Conservation (phyloP, 23 red algal species). For the Chondrus crispus region DNA sequence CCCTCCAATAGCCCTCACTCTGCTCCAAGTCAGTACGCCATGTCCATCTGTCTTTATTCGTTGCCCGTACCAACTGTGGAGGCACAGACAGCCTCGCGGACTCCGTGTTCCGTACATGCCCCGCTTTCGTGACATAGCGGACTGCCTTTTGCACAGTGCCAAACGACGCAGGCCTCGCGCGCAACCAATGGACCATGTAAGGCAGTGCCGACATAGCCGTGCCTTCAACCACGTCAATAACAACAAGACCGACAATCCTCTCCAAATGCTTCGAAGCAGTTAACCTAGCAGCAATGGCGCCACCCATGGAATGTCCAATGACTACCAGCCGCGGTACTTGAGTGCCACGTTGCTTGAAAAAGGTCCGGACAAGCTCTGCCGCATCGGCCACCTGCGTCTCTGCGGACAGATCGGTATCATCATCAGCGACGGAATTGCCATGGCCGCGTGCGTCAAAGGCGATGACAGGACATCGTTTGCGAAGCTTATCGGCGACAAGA, state of each 20-base stretch:
- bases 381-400: slow-evolving; percentile 81
- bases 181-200: slow-evolving; percentile 78
- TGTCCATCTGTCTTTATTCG: slow-evolving; percentile 16
- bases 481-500: slow-evolving; percentile 8
- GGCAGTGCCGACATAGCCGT: slow-evolving; percentile 84
- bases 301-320: slow-evolving; percentile 97
- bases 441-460: slow-evolving; percentile 97
- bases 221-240: slow-evolving; percentile 97
- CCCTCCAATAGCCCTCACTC: slow-evolving; percentile 75
- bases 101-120: slow-evolving; percentile 59
- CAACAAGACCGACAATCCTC: slow-evolving; percentile 64
- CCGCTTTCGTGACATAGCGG: slow-evolving; percentile 64
- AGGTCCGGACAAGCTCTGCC: slow-evolving; percentile 24
- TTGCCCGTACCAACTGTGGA: slow-evolving; percentile 27
- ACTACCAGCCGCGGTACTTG: slow-evolving; percentile 55
- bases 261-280: slow-evolving; percentile 26
- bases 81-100: slow-evolving; percentile 78
- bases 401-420: slow-evolving; percentile 78
- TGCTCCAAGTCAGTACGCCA: slow-evolving; percentile 72
- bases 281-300: slow-evolving; percentile 81
- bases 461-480: slow-evolving; percentile 18
- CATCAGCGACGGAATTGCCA: slow-evolving; percentile 55
- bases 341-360: slow-evolving; percentile 19
- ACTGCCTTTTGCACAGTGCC: slow-evolving; percentile 40
- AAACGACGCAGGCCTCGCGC: slow-evolving; percentile 55